Base-by-base conservation (phyloP, 371 early-diverging fungal genomes). In the Mucor velutinosus region DNA sequence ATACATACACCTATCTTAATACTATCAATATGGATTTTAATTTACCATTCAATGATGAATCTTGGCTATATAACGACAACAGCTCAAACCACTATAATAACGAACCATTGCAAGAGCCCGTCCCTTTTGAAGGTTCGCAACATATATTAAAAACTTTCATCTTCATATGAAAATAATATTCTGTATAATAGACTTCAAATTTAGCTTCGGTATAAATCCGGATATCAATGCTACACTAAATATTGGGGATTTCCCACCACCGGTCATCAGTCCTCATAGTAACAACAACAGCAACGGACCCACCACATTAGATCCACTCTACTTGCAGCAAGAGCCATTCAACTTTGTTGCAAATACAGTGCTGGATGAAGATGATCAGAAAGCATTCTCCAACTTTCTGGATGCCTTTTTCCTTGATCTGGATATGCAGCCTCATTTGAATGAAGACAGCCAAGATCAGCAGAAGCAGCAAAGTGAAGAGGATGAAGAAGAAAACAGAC, bases 351-450 rank as follows among this genome's bases (percentile, higher is more conserved):
- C 58, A 37, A 62, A 66, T 45, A 45, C 60, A 39, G 69, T 81
- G 5, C 57, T 84, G 27, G 73, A 81, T 53, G 84, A 84, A 67
- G 73, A 78, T 60, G 84, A 84, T 51, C 81, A 81, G 60, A 73
- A 67, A 23, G 66, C 74, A 1, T 81, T 84, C 61, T 75, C 78
- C n/a, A 71, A 70, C 17, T 84, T 84, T 45, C 55, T 84, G 41
- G 84, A 84, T 66, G 67, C 78, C 2, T 76, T 84, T 59, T 77
- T 76, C 55, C 64, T 77, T 64, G 84, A 83, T 29, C 71, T 69
- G 37, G 77, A 82, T 47, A 49, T 19, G 30, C 64, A 57, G 56
- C 29, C 17, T 8, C 43, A 64, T 35, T 64, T 25, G 3, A 14
- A 65, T 25, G 37, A 29, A 21, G 41, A 29, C 8, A 21, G 49